Conservation (phyloP, 2,329 filamentous ascomycete genomes). For the Eurotiales sp. region DNA sequence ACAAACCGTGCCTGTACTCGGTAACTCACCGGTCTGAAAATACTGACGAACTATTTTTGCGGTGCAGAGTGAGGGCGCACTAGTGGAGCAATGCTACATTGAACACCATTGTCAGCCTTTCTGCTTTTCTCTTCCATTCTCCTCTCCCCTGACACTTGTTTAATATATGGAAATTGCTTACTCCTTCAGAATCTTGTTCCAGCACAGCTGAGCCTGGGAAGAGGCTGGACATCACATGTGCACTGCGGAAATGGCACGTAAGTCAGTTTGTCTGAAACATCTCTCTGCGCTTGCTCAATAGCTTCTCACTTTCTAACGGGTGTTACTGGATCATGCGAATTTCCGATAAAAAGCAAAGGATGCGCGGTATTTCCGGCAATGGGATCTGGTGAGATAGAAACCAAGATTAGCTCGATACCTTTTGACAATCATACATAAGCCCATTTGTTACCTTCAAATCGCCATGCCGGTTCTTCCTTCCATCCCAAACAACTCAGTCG, state of each 20-base stretch:
- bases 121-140: neutral
- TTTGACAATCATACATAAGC: no score
- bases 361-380: constrained; percentile 5
- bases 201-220: constrained; percentile 5
- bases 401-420: neutral
- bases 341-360: constrained; percentile 8
- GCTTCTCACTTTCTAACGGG: constrained; percentile 9
- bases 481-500: constrained; percentile 7
- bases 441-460: constrained; percentile 6
- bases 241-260: neutral
- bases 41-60: constrained; percentile 35
- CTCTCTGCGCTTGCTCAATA: no score
- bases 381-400: neutral
- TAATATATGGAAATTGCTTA: constrained; percentile 2
- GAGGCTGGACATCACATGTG: constrained; percentile 5
- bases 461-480: constrained; percentile 7
- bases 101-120: neutral
- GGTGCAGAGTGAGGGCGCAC: constrained; percentile 36
- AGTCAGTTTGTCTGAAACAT: neutral
- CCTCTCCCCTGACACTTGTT: no score
- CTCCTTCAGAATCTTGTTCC: constrained; percentile 8
- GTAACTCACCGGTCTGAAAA: constrained; percentile 40
- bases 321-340: constrained; percentile 5
- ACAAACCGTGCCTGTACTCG: constrained; percentile 33
- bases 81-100: constrained; percentile 31